Percentiles rank a stretch among this genome's conserved stretches.
These are phyloP conservation scores for Tetradesmus lagerheimii DNA, from an alignment of 139 green algal species.

Conservation along the genomic window DNA sequence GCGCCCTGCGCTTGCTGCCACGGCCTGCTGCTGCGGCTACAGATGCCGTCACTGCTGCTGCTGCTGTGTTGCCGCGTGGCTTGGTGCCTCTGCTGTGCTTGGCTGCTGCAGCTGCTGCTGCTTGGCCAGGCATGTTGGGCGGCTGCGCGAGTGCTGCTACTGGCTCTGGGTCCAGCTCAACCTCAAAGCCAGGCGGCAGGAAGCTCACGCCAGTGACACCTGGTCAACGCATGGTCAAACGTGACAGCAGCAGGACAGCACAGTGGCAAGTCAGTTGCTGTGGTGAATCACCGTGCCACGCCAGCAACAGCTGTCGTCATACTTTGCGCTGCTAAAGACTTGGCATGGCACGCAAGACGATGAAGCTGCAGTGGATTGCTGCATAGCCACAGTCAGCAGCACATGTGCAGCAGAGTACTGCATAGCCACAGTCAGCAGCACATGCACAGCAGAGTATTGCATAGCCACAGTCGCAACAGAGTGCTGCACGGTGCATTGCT, in stretches of 20 bases:
- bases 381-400: too few species aligned
- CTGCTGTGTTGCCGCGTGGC: background rate
- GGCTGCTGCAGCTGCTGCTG: conserved; percentile 21
- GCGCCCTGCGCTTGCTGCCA: conserved; percentile 14
- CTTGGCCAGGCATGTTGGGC: background rate
- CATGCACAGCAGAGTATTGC: too few species aligned
- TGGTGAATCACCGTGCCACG: background rate
- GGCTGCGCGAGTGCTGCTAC: background rate
- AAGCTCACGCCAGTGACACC: background rate
- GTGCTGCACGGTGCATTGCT: background rate
- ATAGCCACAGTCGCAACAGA: too few species aligned
- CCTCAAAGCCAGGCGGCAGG: conserved; percentile 18
- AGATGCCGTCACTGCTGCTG: background rate
- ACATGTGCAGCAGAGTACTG: too few species aligned
- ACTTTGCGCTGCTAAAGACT: background rate
- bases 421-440: too few species aligned
- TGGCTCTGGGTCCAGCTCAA: conserved; percentile 20
- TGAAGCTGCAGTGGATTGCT: too few species aligned
- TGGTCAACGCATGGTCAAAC: background rate
- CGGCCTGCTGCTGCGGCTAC: background rate
- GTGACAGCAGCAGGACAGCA: background rate
- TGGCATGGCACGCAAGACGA: too few species aligned
- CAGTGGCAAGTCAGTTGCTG: background rate
- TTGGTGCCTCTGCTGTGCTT: background rate
- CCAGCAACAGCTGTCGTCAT: background rate